Base-by-base conservation (phyloP, 331 rosid genomes). In the Saraca asoca region DNA sequence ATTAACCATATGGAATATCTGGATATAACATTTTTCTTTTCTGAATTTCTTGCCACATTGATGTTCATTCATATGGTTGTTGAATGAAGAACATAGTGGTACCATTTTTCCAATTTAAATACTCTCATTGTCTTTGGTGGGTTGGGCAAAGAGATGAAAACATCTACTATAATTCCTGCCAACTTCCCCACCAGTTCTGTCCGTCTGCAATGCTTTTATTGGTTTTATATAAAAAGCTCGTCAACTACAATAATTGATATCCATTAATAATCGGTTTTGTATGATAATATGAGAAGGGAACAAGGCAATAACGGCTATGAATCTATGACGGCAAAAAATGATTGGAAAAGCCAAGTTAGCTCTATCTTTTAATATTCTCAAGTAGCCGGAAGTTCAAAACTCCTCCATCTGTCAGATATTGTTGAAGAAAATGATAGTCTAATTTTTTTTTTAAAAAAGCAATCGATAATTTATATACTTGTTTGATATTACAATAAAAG, bases 111-210 rank as follows among this genome's bases (percentile, higher is more conserved):
- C 20, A 4, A 35, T 38, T 18, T 5, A 16, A 58, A 61, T 43
- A 13, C 66, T 20, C 11, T 17, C 33, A 7, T 55, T 44, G 77
- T 74, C 77, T 33, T 11, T 10, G 9, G 62, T 15, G 0, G 44
- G 60, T 68, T 9, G 52, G 68, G 50, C 74, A 49, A 37, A 45
- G 33, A 16, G 53, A 56, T 56, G 39, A 50, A 5, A 41, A n/a
- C 31, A 9, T 17, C n/a, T 14, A 5, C 67, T 1, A 12, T 4
- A 3, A 54, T 70, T 48, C 66, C 45, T 74, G 39, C 61, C 70
- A 39, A 54, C 76, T 35, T 42, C 33, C 66, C 14, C n/a, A 66
- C 59, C 60, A 2, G 54, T 60, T 58, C 51, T 39, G 9, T 15
- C 49, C 24, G 11, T 62, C 5, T 48, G 33, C 15, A 34, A 0